Evolutionary conservation across 345 rosid species (phyloP), one percentile per base, ranked within the genome.

Genomic region (Gossypium bickii): DNA sequence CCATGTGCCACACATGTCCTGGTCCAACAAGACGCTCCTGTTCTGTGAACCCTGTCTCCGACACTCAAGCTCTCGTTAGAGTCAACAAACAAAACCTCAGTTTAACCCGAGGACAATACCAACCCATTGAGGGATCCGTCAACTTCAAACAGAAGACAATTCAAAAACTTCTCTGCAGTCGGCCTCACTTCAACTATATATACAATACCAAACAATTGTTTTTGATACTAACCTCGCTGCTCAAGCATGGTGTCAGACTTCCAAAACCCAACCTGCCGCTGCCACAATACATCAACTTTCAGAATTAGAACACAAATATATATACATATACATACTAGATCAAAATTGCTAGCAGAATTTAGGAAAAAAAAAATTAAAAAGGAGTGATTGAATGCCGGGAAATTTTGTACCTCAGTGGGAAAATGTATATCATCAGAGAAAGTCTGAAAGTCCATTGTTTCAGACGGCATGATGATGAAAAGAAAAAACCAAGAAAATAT

Each of bases 231-330:
- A 86, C 87, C 85, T 64, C 73, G 74, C 41, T 68, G 82, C 75
- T 79, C 84, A 57, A 78, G 77, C 73, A 73, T 15, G 25, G 77
- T 45, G 62, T 85, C 82, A 16, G 81, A 75, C 77, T 79, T 88
- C 86, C 86, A 84, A 71, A 82, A 83, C 44, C 87, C 87, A 16
- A 85, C 80, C 76, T 82, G 84, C 74, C 83, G 76, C 85, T 83
- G 85, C 79, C 66, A 84, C 7, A 73, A 47, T 17, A 56, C 34
- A 77, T 25, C 18, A 78, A 71, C 34, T 48, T 29, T 52, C 11
- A 25, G 7, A 47, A 9, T 68, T 49, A 70, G 69, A 53, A 80
- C 60, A 63, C 9, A 49, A 15, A 18, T 61, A 13, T 25, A 77
- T 4, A 34, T 34, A 34, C 6, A 34, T 34, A 34, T 34, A 34